Percentiles rank a stretch among this genome's conserved stretches.
Evolutionary conservation across 768 basidiomycete genomes (phyloP).

Genomic region (Gyrodon lividus): DNA sequence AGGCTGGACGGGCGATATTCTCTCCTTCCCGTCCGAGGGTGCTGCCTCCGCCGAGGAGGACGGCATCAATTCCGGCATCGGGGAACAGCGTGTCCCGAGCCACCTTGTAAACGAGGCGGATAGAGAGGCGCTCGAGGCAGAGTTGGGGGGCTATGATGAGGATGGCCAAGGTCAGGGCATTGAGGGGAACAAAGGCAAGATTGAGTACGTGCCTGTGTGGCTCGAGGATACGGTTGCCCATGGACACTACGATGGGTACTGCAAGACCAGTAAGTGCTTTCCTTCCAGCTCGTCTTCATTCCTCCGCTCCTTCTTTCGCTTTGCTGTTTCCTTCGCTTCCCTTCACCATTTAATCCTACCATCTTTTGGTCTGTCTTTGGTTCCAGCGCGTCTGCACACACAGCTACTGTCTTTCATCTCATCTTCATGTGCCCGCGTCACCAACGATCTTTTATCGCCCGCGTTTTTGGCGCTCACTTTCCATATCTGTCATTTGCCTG

Average conservation of each 20-base stretch:
- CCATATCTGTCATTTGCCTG: conserved; percentile 11
- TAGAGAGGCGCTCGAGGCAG: conserved; percentile 60
- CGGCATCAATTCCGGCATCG: conserved; percentile 2
- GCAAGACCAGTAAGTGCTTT: conserved; percentile 82
- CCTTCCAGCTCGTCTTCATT: neutral
- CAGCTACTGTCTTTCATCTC: neutral
- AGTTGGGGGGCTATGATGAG: conserved; percentile 56
- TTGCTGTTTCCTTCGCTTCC: neutral
- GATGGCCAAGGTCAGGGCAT: conserved; percentile 47
- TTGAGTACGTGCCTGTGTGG: conserved; percentile 88
- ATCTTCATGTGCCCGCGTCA: too few relatives aligned
- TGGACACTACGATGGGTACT: conserved; percentile 96
- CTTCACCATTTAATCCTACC: neutral
- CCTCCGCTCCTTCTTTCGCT: neutral
- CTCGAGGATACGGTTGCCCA: conserved; percentile 86
- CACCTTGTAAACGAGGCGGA: conserved; percentile 59
- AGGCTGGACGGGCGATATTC: conserved; percentile 92
- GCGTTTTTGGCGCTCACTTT: conserved; percentile 3
- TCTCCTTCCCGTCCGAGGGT: conserved; percentile 41
- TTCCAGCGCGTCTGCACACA: neutral
- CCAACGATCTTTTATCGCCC: conserved; percentile 1
- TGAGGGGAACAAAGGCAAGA: conserved; percentile 44
- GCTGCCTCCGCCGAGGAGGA: conserved; percentile 28
- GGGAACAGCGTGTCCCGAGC: conserved; percentile 43
- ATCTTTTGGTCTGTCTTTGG: neutral